Percentiles rank a stretch among this genome's conserved stretches.
These are phyloP conservation scores for Funneliformis caledonium DNA, from an alignment of 371 early-diverging fungal species.

Conservation along the genomic window DNA sequence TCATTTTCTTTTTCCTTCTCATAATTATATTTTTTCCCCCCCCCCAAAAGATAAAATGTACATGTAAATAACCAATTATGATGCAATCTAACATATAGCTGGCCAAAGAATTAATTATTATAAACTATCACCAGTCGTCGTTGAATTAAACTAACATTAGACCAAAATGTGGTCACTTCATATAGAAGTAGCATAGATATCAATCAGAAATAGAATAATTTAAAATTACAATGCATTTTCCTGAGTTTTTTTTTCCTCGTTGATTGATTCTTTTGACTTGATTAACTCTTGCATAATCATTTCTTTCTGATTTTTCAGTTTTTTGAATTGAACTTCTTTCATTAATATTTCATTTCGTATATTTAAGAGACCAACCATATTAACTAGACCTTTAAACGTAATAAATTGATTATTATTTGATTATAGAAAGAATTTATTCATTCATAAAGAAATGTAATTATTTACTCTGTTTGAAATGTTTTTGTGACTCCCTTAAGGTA, in stretches of 20 bases:
- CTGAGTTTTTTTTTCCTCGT: not conserved
- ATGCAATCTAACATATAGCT: too few relatives aligned
- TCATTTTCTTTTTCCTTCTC: conserved; percentile 6
- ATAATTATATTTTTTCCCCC: not conserved
- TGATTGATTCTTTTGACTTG: not conserved
- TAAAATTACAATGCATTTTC: not conserved
- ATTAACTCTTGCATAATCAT: not conserved
- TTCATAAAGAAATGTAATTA: not conserved
- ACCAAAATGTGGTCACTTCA: not conserved
- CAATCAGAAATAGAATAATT: not conserved
- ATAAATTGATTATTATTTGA: conserved; percentile 4
- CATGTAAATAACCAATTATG: not conserved
- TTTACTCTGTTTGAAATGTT: conserved; percentile 54
- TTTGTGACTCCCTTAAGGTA: conserved; percentile 58
- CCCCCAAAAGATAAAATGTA: not conserved
- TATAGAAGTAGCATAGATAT: not conserved
- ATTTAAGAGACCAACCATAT: conserved; percentile 52
- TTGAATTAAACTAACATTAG: not conserved
- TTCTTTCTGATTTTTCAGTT: conserved; percentile 45
- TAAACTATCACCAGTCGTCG: not conserved
- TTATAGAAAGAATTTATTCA: not conserved
- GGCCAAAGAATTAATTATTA: too few relatives aligned
- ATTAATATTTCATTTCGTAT: conserved; percentile 43
- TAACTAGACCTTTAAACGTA: conserved; percentile 39
- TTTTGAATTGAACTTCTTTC: conserved; percentile 47